Evolutionary conservation across 148 eudicot species (phyloP).

Genomic region (Euryodendron excelsum): DNA sequence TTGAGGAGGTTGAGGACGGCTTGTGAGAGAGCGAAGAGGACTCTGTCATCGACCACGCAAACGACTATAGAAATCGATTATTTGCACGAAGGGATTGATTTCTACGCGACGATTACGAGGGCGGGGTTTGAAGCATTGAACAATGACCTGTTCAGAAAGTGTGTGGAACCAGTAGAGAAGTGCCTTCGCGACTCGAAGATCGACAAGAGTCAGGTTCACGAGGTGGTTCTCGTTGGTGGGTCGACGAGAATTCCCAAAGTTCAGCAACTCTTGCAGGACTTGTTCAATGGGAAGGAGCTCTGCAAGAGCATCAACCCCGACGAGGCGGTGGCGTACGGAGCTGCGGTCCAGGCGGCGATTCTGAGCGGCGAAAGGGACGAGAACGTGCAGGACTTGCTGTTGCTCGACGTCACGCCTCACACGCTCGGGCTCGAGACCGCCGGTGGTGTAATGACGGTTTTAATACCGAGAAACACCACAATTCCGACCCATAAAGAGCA

Average conservation of each 20-base stretch:
- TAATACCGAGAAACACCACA: not conserved
- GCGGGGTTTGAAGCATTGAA: not conserved
- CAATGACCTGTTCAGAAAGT: not conserved
- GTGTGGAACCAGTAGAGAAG: not conserved
- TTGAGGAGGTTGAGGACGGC: not conserved
- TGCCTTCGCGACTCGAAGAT: not conserved
- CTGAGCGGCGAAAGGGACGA: not conserved
- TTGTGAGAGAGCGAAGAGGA: too few relatives aligned
- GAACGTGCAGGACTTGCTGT: not conserved
- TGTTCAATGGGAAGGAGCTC: conserved; percentile 12
- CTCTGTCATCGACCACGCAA: too few relatives aligned
- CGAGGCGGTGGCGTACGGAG: conserved; percentile 14
- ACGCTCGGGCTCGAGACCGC: not conserved
- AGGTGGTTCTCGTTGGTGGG: not conserved
- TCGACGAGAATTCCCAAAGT: not conserved
- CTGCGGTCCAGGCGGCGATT: not conserved
- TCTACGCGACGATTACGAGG: conserved; percentile 5
- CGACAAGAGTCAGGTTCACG: not conserved
- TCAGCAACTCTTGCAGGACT: not conserved
- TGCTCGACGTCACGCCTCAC: not conserved
- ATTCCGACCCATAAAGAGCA: not conserved
- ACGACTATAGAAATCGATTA: too few relatives aligned
- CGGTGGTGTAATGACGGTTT: not conserved
- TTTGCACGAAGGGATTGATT: conserved; percentile 5
- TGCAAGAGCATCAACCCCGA: conserved; percentile 16